Percentiles rank a stretch among this genome's conserved stretches.
These are phyloP conservation scores for Russula sp. DNA, from an alignment of 768 basidiomycete species.

Conservation along the genomic window DNA sequence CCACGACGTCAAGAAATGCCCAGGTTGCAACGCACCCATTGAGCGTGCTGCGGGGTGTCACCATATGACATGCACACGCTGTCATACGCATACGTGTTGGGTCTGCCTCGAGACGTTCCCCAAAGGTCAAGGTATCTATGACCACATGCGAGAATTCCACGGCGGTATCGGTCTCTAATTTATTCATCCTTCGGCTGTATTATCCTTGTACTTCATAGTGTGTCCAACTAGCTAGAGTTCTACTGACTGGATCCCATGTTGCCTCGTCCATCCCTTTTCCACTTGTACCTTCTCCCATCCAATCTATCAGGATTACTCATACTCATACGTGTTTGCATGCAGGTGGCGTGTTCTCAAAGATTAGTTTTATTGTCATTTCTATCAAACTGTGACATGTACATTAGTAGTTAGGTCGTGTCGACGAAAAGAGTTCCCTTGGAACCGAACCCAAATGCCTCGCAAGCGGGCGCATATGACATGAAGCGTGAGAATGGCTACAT, in stretches of 20 bases:
- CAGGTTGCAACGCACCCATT: slow-evolving; percentile 61
- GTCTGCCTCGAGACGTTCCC: slow-evolving; percentile 67
- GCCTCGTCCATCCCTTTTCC: too few relatives aligned
- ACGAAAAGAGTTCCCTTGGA: slow-evolving; percentile 9
- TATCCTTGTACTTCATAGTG: background rate
- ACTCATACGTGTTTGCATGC: background rate
- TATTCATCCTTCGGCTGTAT: background rate
- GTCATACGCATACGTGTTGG: slow-evolving; percentile 78
- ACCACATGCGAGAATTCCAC: slow-evolving; percentile 63
- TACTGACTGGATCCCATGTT: background rate
- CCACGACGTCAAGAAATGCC: slow-evolving; percentile 69
- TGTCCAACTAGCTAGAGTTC: background rate
- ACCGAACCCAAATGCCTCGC: slow-evolving; percentile 11
- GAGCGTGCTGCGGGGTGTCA: slow-evolving; percentile 74
- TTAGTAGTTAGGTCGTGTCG: slow-evolving; percentile 15
- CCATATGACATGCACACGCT: slow-evolving; percentile 72
- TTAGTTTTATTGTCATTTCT: slow-evolving; percentile 16
- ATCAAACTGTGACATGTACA: slow-evolving; percentile 11
- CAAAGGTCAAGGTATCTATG: slow-evolving; percentile 62
- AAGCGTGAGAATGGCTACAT: slow-evolving; percentile 1
- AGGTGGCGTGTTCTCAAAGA: background rate
- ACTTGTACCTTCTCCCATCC: background rate
- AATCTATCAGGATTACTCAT: background rate
- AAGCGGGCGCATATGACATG: slow-evolving; percentile 9
- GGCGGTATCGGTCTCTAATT: slow-evolving; percentile 35